A percentile compares a stretch with the other conserved stretches of the same genome.
These are phyloP conservation scores for Vanderwaltozyma tropicalis DNA, from an alignment of 805 yeast genomes.

Conservation along the genomic window DNA sequence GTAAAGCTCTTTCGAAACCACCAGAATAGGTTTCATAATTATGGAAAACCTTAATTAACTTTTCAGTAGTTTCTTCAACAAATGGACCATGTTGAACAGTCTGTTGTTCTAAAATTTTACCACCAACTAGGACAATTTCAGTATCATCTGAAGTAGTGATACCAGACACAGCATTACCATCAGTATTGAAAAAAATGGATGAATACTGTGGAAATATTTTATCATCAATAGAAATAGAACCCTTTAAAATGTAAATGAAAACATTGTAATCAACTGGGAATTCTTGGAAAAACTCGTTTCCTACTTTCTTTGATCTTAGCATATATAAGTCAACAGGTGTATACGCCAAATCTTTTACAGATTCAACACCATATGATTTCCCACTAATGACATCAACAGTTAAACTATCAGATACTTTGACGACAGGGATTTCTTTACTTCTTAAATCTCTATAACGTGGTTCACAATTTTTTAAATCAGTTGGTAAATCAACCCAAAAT, in stretches of 20 bases:
- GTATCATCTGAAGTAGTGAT: constrained; percentile 36
- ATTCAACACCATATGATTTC: constrained; percentile 61
- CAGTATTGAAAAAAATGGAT: constrained; percentile 54
- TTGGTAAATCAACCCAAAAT: constrained; percentile 81
- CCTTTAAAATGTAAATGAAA: constrained; percentile 58
- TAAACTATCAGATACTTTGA: constrained; percentile 53
- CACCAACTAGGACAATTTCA: constrained; percentile 67
- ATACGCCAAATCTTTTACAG: constrained; percentile 64
- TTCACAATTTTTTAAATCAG: constrained; percentile 44
- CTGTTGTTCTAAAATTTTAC: constrained; percentile 61
- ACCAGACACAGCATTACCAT: constrained; percentile 56
- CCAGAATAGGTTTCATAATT: constrained; percentile 61
- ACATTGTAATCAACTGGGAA: constrained; percentile 54
- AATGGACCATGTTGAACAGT: constrained; percentile 87
- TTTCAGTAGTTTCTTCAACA: constrained; percentile 61
- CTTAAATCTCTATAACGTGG: constrained; percentile 76
- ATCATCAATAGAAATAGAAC: constrained; percentile 42
- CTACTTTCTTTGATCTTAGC: constrained; percentile 54
- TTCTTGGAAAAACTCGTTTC: constrained; percentile 44
- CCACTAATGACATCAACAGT: constrained; percentile 63
- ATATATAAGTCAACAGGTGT: constrained; percentile 73
- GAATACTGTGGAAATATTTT: constrained; percentile 36
- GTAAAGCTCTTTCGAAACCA: constrained; percentile 58
- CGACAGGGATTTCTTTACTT: constrained; percentile 61
- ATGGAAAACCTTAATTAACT: constrained; percentile 55